These are phyloP conservation scores for Pelomyxa schiedti DNA, from an alignment of 78 protist genomes.

Conservation along the genomic window DNA sequence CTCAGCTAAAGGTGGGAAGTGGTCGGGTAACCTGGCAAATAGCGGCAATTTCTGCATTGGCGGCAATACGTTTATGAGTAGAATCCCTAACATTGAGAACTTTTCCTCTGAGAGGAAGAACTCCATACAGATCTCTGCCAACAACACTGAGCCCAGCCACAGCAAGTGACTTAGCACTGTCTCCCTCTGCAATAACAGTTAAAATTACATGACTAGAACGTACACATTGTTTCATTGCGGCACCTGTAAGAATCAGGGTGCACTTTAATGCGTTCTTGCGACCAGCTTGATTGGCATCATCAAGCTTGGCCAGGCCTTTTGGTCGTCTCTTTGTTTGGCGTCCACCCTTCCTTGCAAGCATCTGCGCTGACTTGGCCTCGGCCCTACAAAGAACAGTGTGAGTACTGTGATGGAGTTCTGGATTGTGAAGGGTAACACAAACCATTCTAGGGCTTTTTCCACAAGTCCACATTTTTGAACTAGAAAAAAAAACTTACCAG, in stretches of 20 bases:
- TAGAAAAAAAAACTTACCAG: not conserved
- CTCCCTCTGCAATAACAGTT: constrained; percentile 28
- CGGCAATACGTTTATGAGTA: constrained; percentile 18
- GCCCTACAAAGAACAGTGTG: constrained; percentile 30
- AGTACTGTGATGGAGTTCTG: not conserved
- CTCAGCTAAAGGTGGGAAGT: too few species aligned
- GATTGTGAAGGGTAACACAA: too few species aligned
- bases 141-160: constrained; percentile 76
- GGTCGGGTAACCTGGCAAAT: constrained; percentile 70
- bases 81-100: constrained; percentile 96
- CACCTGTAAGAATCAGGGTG: constrained; percentile 96
- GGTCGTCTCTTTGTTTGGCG: constrained; percentile 16
- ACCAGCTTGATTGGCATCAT: constrained; percentile 96
- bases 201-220: not conserved
- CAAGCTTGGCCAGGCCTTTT: constrained; percentile 78
- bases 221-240: constrained; percentile 91
- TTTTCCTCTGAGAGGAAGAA: constrained; percentile 98
- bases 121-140: constrained; percentile 95
- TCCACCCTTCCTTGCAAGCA: not conserved
- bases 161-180: constrained; percentile 43
- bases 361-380: constrained; percentile 46
- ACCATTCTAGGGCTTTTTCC: too few species aligned
- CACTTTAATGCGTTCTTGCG: constrained; percentile 59
- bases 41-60: constrained; percentile 75
- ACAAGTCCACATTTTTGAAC: not conserved